Evolutionary conservation across 257 asterid species (phyloP), one percentile per base, ranked within the genome.

Genomic region (Nicotiana tabacum): DNA sequence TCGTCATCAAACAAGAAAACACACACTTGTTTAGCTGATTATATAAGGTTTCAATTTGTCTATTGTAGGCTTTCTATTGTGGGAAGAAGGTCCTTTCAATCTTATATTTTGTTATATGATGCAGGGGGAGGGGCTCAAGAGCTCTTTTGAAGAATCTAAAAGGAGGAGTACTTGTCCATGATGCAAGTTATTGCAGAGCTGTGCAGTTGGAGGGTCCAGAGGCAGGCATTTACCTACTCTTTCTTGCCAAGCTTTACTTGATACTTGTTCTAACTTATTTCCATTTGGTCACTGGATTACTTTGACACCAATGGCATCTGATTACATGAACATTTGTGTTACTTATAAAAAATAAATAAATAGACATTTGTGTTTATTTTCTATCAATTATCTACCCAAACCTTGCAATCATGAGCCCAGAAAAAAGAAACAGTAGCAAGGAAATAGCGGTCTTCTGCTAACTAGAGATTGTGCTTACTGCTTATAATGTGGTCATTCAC

Each of bases 91-190:
- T 74, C 62, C 16, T 76, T 27, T 76, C 27, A 9, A 21, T 76
- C 12, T 24, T 74, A 27, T 74, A 15, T 46, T 74, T 74, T 21
- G 7, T 69, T 82, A 16, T 83, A 68, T 86, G 68, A 87, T 86
- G 89, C 89, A 96, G 99, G 21, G 98, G 97, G 57, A 90, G 90
- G 85, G 99, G 99, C 55, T 92, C 98, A 37, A 91, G 96, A 87
- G 95, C 97, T 84, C 85, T 96, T 83, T 79, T 94, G 87, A 93
- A 91, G 90, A 92, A 90, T 83, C 70, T 90, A 69, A 90, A 87
- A 77, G 62, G 96, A 64, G 97, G 33, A 32, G 3, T 2, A 32
- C 33, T 32, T 32, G 87, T 93, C 85, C 98, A 96, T 82, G 98
- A 96, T 61, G 92, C 97, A 53, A 94, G 98, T 90, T 94, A 94